Conservation (phyloP, 345 rosid genomes). For the Corchorus capsularis region DNA sequence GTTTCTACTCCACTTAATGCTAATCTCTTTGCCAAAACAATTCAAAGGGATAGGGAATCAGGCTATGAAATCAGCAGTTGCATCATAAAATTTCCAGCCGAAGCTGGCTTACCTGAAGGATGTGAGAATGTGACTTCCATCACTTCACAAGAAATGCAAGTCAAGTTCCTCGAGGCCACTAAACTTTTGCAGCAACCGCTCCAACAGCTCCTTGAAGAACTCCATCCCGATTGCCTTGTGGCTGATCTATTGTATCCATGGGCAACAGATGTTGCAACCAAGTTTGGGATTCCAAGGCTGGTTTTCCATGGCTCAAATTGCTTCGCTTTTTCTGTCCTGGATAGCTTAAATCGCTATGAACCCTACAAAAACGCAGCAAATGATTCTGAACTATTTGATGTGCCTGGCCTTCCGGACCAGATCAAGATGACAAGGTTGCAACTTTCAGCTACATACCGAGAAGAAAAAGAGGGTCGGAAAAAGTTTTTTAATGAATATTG, state of each 20-base stretch:
- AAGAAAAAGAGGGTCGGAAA: neutral
- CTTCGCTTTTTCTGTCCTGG: conserved; percentile 26
- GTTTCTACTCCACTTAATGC: conserved; percentile 53
- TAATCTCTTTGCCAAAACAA: conserved; percentile 33
- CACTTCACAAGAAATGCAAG: conserved; percentile 11
- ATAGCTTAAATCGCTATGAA: conserved; percentile 23
- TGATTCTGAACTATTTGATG: conserved; percentile 38
- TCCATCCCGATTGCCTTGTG: conserved; percentile 40
- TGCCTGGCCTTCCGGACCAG: conserved; percentile 36
- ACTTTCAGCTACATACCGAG: neutral
- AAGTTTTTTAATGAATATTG: neutral
- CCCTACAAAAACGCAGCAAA: conserved; percentile 37
- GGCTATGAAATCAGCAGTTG: no score
- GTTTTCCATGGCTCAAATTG: conserved; percentile 55
- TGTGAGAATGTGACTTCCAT: conserved; percentile 4
- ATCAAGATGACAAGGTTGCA: conserved; percentile 30
- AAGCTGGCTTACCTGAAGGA: conserved; percentile 36
- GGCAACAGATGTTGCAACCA: conserved; percentile 46
- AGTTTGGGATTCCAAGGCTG: conserved; percentile 47
- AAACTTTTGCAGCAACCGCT: neutral
- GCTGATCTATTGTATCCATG: conserved; percentile 60
- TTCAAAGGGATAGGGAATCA: conserved; percentile 15
- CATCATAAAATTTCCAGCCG: neutral
- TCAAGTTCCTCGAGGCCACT: conserved; percentile 14
- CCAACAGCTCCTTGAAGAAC: conserved; percentile 19